A percentile compares a stretch with the other conserved stretches of the same genome.
phyloP scores from a whole-genome alignment of 148 eudicot species.

The Linanthus parryae region DNA sequence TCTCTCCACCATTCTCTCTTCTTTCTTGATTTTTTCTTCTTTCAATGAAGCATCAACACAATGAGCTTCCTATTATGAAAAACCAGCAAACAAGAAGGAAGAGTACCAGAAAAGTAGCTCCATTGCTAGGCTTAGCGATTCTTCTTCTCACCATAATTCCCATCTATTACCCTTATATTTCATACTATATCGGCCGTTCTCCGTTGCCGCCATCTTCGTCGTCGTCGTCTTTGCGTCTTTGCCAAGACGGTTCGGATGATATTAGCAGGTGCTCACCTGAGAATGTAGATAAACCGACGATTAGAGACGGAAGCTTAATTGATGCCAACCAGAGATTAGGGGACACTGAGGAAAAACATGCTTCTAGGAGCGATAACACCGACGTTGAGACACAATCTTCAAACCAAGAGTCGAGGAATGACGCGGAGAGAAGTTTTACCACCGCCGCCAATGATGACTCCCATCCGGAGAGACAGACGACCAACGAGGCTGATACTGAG shows the following conservation, averaged over 20 bases:
- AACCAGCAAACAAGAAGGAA: constrained; percentile 26
- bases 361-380: too few species aligned
- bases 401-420: too few species aligned
- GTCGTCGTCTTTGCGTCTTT: neutral
- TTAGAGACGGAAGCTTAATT: neutral
- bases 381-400: too few species aligned
- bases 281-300: neutral
- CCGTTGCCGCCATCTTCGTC: neutral
- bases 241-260: neutral
- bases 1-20: neutral
- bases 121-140: constrained; percentile 18
- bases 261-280: neutral
- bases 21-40: neutral
- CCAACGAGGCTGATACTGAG: too few species aligned
- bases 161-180: constrained; percentile 25
- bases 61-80: constrained; percentile 30
- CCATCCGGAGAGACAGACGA: too few species aligned
- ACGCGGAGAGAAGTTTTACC: too few species aligned
- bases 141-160: constrained; percentile 28
- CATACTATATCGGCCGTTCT: constrained; percentile 7
- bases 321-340: neutral
- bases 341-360: neutral
- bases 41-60: constrained; percentile 29
- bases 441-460: too few species aligned
- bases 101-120: constrained; percentile 19